Evolutionary conservation across 2,329 filamentous ascomycete species (phyloP).

Genomic region (Colletotrichum zoysiae): DNA sequence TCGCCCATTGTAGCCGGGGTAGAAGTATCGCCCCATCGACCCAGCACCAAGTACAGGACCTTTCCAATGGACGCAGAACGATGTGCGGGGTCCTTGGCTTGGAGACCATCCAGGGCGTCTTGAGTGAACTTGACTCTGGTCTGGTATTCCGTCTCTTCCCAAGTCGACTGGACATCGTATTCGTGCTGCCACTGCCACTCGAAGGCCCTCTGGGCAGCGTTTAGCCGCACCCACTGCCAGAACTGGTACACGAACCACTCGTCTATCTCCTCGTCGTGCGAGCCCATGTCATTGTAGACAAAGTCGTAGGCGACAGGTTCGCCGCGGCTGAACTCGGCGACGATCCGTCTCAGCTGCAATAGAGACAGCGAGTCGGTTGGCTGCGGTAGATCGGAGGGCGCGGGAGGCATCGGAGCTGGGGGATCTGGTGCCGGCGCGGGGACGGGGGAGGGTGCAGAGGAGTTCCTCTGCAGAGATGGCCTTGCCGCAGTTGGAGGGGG

Average conservation of each 20-base stretch:
- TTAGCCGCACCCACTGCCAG: constrained; percentile 84
- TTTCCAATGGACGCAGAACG: constrained; percentile 68
- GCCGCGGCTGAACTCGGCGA: constrained; percentile 77
- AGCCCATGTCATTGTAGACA: constrained; percentile 78
- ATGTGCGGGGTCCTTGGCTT: constrained; percentile 61
- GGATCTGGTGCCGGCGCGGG: constrained; percentile 41
- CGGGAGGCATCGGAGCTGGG: constrained; percentile 43
- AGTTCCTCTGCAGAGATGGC: constrained; percentile 46
- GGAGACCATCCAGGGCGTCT: constrained; percentile 60
- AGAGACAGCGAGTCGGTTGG: constrained; percentile 80
- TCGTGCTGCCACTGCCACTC: constrained; percentile 79
- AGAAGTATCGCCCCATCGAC: constrained; percentile 78
- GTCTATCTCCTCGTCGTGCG: constrained; percentile 89
- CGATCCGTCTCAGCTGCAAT: constrained; percentile 78
- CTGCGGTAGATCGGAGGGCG: constrained; percentile 52
- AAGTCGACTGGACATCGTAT: constrained; percentile 61
- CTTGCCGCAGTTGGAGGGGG: constrained; percentile 51
- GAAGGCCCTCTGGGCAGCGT: constrained; percentile 81
- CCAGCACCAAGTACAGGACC: constrained; percentile 73
- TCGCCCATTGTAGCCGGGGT: constrained; percentile 59
- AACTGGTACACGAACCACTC: constrained; percentile 98
- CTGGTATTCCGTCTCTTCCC: constrained; percentile 74
- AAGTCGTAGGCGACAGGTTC: constrained; percentile 88
- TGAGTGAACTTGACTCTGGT: constrained; percentile 69
- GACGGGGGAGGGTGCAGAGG: constrained; percentile 44